phyloP scores from a whole-genome alignment of 441 rosid genomes.

The Rhodomyrtus psidioides region DNA sequence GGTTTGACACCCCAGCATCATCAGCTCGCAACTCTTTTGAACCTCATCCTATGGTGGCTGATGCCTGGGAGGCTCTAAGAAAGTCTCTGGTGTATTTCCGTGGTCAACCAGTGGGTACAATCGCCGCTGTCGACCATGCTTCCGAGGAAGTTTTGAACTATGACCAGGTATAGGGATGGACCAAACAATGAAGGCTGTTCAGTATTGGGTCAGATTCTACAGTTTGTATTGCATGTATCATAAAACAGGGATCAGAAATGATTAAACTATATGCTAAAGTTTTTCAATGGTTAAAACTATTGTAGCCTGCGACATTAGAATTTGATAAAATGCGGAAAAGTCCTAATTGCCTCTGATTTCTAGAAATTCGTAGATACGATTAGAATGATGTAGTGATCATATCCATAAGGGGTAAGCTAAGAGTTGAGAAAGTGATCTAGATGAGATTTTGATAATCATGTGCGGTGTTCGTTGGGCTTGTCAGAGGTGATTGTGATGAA shows the following conservation, averaged over 20 bases:
- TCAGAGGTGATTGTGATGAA: background rate
- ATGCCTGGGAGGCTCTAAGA: constrained; percentile 17
- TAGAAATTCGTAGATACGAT: background rate
- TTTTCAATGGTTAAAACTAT: background rate
- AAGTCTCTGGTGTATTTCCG: constrained; percentile 10
- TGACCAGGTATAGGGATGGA: constrained; percentile 8
- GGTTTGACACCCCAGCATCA: constrained; percentile 14
- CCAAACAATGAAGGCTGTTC: background rate
- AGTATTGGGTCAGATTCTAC: background rate
- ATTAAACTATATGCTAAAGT: background rate
- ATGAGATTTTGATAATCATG: background rate
- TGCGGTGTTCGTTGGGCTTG: background rate
- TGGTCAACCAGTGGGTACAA: constrained; percentile 10
- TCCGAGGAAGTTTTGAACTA: constrained; percentile 14
- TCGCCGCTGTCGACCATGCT: constrained; percentile 15
- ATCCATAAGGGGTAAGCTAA: background rate
- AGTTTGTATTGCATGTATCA: background rate
- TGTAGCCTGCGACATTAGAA: background rate
- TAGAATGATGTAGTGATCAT: background rate
- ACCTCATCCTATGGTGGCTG: constrained; percentile 18
- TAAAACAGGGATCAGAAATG: background rate
- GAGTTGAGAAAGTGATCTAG: background rate
- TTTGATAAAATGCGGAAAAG: background rate
- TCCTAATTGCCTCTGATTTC: background rate
- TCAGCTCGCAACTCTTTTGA: constrained; percentile 13